phyloP scores from a whole-genome alignment of 495 filamentous ascomycete species.

The Tuber brumale region DNA sequence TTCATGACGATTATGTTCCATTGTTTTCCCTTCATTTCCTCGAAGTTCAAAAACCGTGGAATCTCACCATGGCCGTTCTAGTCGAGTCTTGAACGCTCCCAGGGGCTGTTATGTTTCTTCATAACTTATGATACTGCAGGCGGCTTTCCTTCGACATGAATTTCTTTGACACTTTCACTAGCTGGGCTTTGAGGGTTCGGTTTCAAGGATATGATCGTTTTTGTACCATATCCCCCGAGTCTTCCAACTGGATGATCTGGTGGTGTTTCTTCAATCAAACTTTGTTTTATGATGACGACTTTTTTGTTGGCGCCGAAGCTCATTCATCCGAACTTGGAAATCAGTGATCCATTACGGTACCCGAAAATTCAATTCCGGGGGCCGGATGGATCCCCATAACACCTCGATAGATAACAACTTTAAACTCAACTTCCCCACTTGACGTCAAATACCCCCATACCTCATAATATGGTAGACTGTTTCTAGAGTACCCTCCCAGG shows the following conservation, averaged over 20 bases:
- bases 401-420: neutral
- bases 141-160: slow-evolving; percentile 11
- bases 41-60: neutral
- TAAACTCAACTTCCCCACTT: neutral
- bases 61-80: neutral
- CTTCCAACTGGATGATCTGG: neutral
- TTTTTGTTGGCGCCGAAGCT: neutral
- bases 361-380: neutral
- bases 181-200: neutral
- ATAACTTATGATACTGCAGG: neutral
- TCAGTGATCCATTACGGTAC: neutral
- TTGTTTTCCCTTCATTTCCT: neutral
- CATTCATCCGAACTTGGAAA: neutral
- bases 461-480: too few relatives aligned
- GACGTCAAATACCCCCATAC: too few relatives aligned
- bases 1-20: neutral
- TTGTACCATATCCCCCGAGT: slow-evolving; percentile 6
- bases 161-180: neutral
- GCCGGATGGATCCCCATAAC: neutral
- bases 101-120: neutral
- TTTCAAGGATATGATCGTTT: slow-evolving; percentile 9
- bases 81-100: neutral
- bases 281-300: neutral
- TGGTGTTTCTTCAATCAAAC: slow-evolving; percentile 14
- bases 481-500: neutral